Evolutionary conservation across 1,139 yeast genomes (phyloP).

Genomic region (Eremothecium cymbalariae): DNA sequence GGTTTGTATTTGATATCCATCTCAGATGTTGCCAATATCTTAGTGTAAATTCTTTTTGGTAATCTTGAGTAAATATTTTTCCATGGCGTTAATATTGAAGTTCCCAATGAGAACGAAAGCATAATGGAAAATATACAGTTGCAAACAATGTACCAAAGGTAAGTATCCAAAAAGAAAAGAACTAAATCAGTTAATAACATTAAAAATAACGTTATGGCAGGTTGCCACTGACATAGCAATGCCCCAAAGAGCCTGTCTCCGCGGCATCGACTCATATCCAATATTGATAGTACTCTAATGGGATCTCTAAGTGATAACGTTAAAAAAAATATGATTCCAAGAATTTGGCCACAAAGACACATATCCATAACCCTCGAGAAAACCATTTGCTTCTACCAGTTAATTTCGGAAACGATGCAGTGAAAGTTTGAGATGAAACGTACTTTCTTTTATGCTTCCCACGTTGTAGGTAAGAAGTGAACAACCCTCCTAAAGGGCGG

Average conservation of each 20-base stretch:
- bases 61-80: conserved; percentile 65
- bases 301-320: conserved; percentile 77
- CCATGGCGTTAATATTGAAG: conserved; percentile 84
- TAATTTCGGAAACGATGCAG: conserved; percentile 50
- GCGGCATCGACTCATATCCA: conserved; percentile 52
- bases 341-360: conserved; percentile 64
- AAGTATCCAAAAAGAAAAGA: conserved; percentile 75
- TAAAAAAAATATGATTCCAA: conserved; percentile 75
- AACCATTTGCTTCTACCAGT: conserved; percentile 43
- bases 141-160: conserved; percentile 81
- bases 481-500: conserved; percentile 49
- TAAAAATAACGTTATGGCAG: conserved; percentile 46
- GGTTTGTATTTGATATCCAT: conserved; percentile 44
- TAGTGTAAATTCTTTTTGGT: conserved; percentile 65
- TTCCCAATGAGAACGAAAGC: conserved; percentile 64
- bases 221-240: conserved; percentile 51
- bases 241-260: conserved; percentile 50
- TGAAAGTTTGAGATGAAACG: conserved; percentile 42
- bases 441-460: conserved; percentile 31
- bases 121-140: conserved; percentile 66
- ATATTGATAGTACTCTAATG: conserved; percentile 52
- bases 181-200: conserved; percentile 61
- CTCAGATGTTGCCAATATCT: conserved; percentile 47
- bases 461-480: conserved; percentile 36
- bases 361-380: conserved; percentile 59